Evolutionary conservation across 345 rosid species (phyloP), one percentile per base, ranked within the genome.

Genomic region (Erodium maritimum): DNA sequence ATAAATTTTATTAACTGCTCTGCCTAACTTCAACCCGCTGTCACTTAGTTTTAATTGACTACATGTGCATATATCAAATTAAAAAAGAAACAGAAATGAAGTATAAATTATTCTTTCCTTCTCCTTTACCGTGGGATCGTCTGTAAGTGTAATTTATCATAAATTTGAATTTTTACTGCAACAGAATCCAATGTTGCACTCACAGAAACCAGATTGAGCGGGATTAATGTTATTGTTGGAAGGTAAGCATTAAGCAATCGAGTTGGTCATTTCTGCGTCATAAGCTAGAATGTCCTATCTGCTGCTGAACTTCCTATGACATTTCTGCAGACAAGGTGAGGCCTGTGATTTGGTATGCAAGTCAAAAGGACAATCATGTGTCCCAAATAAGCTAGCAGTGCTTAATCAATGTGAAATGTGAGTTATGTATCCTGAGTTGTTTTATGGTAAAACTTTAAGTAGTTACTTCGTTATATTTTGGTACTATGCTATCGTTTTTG

Each of bases 401-500:
- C 88, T 91, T 53, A 91, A 91, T 67, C 87, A 88, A 50, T 88
- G 98, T 69, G 96, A 84, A 17, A 70, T 80, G 96, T 87, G 70
- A 80, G 94, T 72, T 61, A 23, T 58, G 33, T 54, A 20, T 22
- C 5, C 19, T 53, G 54, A 19, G 1, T 18, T 19, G 21, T 0
- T 29, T 5, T 29, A 4, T 19, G 12, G 52, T 60, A 19, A 19
- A 53, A 52, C 16, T 37, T 25, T 29, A 29, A 3, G 17, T 42
- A 42, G 3, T 42, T 42, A 42, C 48, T 10, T 7, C 11, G 17
- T 42, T 42, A 42, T 42, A 42, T 42, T 62, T 77, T 62, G 16
- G 57, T 23, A 34, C 46, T 51, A 21, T 4, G n/a, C n/a, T 20
- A n/a, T 50, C 7, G 50, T 55, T 69, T 33, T 1, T 1, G 5